Evolutionary conservation across 2,329 filamentous ascomycete genomes (phyloP).

Genomic region (Paecilomyces dactylethromorphus): DNA sequence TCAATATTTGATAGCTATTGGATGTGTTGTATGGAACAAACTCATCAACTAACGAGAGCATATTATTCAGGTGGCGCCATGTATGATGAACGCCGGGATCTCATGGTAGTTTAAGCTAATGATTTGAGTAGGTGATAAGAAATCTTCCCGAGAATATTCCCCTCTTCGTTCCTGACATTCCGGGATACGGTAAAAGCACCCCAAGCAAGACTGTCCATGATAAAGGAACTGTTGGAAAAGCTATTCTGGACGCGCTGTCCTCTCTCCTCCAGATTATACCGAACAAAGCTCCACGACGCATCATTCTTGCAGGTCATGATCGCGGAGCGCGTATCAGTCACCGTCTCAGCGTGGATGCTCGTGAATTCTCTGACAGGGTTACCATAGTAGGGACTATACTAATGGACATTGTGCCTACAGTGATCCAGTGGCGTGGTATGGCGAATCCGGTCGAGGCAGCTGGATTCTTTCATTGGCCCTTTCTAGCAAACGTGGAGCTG

Average conservation of each 20-base stretch:
- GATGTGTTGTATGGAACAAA: background rate
- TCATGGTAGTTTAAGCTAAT: background rate
- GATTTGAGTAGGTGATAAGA: slow-evolving; percentile 25
- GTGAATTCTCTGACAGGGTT: slow-evolving; percentile 18
- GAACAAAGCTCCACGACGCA: background rate
- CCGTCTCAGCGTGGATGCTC: slow-evolving; percentile 40
- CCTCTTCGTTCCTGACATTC: slow-evolving; percentile 43
- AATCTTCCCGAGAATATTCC: slow-evolving; percentile 33
- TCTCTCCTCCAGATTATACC: background rate
- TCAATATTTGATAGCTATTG: background rate
- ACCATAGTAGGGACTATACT: slow-evolving; percentile 35
- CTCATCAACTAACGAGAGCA: background rate
- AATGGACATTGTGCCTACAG: slow-evolving; percentile 46
- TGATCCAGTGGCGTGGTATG: slow-evolving; percentile 40
- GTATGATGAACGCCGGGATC: background rate
- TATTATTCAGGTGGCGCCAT: slow-evolving; percentile 2
- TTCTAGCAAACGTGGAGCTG: slow-evolving; percentile 41
- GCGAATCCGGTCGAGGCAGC: slow-evolving; percentile 27
- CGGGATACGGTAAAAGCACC: slow-evolving; percentile 41
- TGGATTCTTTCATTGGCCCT: slow-evolving; percentile 46
- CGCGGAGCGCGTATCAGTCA: slow-evolving; percentile 46
- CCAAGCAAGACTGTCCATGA: slow-evolving; percentile 18
- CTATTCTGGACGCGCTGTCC: slow-evolving; percentile 8
- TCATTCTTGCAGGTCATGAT: slow-evolving; percentile 46
- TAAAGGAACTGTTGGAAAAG: slow-evolving; percentile 8